Conservation (phyloP, 345 rosid species). For the Garcia nutans region DNA sequence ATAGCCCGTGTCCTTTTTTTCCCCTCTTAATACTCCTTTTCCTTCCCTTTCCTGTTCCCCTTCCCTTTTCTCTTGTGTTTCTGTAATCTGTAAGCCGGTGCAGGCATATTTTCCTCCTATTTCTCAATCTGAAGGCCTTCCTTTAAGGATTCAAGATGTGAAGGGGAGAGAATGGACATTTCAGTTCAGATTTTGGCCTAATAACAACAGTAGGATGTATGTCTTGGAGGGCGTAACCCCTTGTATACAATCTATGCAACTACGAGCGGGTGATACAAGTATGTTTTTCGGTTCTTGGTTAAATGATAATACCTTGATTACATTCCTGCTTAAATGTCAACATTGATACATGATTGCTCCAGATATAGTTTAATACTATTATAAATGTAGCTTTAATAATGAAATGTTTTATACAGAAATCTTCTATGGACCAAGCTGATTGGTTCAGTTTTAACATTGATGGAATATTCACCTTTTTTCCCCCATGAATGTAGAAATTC, state of each 20-base stretch:
- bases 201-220: constrained; percentile 98
- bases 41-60: not conserved
- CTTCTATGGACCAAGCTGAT: not conserved
- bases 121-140: constrained; percentile 90
- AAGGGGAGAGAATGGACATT: constrained; percentile 92
- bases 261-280: constrained; percentile 94
- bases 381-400: not conserved
- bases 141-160: constrained; percentile 77
- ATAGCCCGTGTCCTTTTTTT: not conserved
- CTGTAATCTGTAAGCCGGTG: constrained; percentile 31
- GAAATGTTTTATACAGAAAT: not conserved
- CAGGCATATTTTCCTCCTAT: constrained; percentile 95
- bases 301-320: constrained; percentile 11
- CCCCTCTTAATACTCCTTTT: not conserved
- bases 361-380: not conserved
- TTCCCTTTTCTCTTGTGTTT: constrained; percentile 12
- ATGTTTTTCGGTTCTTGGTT: constrained; percentile 19
- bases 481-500: not conserved
- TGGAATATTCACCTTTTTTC: not conserved
- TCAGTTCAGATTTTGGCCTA: constrained; percentile 99
- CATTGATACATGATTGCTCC: not conserved
- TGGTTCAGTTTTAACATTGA: not conserved
- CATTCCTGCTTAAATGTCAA: not conserved
- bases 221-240: constrained; percentile 98
- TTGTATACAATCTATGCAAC: constrained; percentile 90